Evolutionary conservation across 805 yeast species (phyloP).

Genomic region (Yamadazyma tumulicola): DNA sequence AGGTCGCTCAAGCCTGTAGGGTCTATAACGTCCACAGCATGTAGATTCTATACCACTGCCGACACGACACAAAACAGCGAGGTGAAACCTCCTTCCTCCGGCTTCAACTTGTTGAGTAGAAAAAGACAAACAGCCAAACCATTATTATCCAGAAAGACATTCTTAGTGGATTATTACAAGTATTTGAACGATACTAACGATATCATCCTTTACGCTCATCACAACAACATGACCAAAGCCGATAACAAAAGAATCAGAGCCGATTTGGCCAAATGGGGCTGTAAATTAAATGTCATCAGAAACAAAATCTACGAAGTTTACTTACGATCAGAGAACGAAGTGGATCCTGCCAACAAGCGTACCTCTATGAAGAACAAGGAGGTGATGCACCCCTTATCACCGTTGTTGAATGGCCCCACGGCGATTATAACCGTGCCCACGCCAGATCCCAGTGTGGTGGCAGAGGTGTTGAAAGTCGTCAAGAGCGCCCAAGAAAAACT

Average conservation of each 20-base stretch:
- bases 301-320: slow-evolving; percentile 71
- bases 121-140: slow-evolving; percentile 53
- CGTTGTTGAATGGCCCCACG: slow-evolving; percentile 79
- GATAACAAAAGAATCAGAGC: slow-evolving; percentile 66
- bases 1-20: too few relatives aligned
- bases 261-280: slow-evolving; percentile 65
- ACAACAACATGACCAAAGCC: slow-evolving; percentile 68
- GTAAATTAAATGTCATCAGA: slow-evolving; percentile 63
- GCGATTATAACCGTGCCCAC: slow-evolving; percentile 68
- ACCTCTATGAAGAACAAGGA: slow-evolving; percentile 44
- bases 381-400: slow-evolving; percentile 62
- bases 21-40: too few relatives aligned
- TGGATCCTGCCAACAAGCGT: slow-evolving; percentile 68
- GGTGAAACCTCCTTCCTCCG: slow-evolving; percentile 1
- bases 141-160: slow-evolving; percentile 76
- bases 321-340: slow-evolving; percentile 62
- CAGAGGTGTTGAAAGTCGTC: slow-evolving; percentile 56
- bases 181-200: slow-evolving; percentile 63
- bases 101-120: too few relatives aligned
- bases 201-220: slow-evolving; percentile 76
- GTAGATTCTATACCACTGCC: background rate
- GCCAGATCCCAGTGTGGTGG: slow-evolving; percentile 68
- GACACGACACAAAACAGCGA: background rate
- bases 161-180: slow-evolving; percentile 75
- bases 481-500: slow-evolving; percentile 67